Percentiles rank a stretch among this genome's conserved stretches.
phyloP scores from a whole-genome alignment of 805 yeast genomes.

The Lipomyces kockii region DNA sequence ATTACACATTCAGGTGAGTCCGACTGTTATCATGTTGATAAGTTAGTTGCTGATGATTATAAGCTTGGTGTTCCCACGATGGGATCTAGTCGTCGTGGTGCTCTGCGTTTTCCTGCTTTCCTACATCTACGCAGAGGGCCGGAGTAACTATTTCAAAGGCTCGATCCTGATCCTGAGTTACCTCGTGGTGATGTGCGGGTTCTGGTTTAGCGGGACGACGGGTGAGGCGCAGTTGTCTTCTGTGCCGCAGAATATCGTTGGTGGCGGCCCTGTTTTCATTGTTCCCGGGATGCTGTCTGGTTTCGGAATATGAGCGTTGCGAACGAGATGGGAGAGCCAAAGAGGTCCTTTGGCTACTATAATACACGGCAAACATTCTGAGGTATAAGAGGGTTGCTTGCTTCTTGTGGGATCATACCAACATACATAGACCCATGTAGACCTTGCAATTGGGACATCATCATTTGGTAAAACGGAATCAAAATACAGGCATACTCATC shows the following conservation, averaged over 20 bases:
- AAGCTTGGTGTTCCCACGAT: slow-evolving; percentile 86
- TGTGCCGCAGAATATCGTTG: background rate
- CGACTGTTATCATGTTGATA: background rate
- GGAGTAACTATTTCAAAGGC: slow-evolving; percentile 90
- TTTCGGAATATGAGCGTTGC: background rate
- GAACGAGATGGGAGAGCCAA: background rate
- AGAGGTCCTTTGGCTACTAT: background rate
- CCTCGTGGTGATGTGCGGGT: slow-evolving; percentile 75
- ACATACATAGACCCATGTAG: background rate
- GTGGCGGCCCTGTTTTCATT: slow-evolving; percentile 5
- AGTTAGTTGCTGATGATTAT: background rate
- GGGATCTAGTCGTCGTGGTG: slow-evolving; percentile 89
- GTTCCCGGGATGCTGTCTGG: slow-evolving; percentile 40
- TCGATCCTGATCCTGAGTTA: slow-evolving; percentile 82
- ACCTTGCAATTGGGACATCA: too few species aligned
- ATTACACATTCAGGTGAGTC: slow-evolving; percentile 37
- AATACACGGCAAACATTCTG: background rate
- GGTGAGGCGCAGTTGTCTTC: slow-evolving; percentile 41
- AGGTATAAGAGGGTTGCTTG: background rate
- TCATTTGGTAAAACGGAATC: too few species aligned
- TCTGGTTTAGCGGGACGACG: slow-evolving; percentile 63
- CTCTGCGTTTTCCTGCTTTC: slow-evolving; percentile 88
- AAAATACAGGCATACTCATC: background rate
- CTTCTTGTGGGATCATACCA: background rate
- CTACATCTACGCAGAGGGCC: slow-evolving; percentile 94